Conservation (phyloP, 176 grass and related monocot genomes). For the Cymbopogon citratus region DNA sequence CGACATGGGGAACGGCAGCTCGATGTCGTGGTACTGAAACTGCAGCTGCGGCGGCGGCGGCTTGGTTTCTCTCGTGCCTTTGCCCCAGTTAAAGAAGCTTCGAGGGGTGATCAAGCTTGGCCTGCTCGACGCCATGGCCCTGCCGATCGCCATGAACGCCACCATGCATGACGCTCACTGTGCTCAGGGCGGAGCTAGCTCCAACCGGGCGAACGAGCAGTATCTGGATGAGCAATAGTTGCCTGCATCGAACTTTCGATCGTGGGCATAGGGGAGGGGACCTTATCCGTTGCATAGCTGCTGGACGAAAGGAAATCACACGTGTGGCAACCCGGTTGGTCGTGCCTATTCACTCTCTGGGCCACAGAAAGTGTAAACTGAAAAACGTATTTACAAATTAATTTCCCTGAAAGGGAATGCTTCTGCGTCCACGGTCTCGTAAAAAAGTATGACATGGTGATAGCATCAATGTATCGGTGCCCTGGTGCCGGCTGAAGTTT, state of each 20-base stretch:
- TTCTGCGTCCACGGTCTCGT: too few species aligned
- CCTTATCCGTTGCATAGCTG: neutral
- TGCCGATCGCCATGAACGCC: conserved; percentile 23
- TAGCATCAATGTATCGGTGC: too few species aligned
- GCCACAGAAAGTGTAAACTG: too few species aligned
- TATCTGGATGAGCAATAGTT: too few species aligned
- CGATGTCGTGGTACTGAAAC: conserved; percentile 58
- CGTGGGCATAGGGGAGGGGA: neutral
- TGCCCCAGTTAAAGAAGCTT: conserved; percentile 69
- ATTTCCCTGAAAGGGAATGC: too few species aligned
- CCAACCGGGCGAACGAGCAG: too few species aligned
- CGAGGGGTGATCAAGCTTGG: conserved; percentile 39
- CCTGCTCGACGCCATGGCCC: conserved; percentile 6
- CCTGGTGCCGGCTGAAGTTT: too few species aligned
- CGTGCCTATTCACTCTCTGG: too few species aligned
- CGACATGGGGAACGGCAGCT: conserved; percentile 56
- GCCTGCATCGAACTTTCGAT: too few species aligned
- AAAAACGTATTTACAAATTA: too few species aligned
- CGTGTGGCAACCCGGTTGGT: neutral
- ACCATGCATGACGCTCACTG: neutral
- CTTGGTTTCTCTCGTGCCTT: conserved; percentile 26
- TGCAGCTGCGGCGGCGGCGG: neutral
- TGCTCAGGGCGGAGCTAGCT: too few species aligned
- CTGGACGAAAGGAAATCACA: neutral
- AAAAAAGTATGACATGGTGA: too few species aligned